Conservation (phyloP, 371 early-diverging fungal species). For the Batrachochytrium dendrobatidis region DNA sequence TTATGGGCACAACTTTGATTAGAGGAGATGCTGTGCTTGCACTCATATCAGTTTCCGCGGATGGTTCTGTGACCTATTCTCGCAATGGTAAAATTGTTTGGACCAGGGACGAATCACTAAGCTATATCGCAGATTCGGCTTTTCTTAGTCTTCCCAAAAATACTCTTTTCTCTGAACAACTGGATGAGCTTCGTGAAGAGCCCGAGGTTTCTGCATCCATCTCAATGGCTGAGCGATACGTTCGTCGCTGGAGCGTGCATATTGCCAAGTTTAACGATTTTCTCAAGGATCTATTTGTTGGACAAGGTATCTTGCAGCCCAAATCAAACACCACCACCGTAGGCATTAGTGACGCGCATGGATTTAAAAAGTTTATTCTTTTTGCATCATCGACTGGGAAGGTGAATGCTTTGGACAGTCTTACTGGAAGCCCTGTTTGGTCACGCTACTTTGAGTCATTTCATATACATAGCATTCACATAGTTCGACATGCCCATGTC, state of each 20-base stretch:
- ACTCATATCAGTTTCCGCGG: constrained; percentile 44
- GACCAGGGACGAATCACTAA: constrained; percentile 80
- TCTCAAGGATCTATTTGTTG: not conserved
- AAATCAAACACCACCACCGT: not conserved
- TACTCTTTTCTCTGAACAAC: constrained; percentile 64
- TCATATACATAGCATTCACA: constrained; percentile 45
- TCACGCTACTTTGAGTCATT: constrained; percentile 39
- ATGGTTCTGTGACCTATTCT: constrained; percentile 45
- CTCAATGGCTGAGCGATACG: constrained; percentile 51
- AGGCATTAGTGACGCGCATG: constrained; percentile 58
- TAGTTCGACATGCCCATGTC: constrained; percentile 59
- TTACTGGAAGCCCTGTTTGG: constrained; percentile 72
- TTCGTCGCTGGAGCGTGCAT: constrained; percentile 58
- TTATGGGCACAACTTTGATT: not conserved
- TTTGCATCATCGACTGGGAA: constrained; percentile 71
- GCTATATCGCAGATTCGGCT: constrained; percentile 56
- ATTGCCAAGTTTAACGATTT: constrained; percentile 31
- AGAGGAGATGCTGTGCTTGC: constrained; percentile 5
- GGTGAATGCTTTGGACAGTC: constrained; percentile 73
- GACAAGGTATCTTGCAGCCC: not conserved
- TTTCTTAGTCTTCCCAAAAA: constrained; percentile 79
- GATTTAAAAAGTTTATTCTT: constrained; percentile 75
- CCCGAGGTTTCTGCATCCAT: not conserved
- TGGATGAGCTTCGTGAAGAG: constrained; percentile 53
- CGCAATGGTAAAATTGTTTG: constrained; percentile 43